Evolutionary conservation across 2,329 filamentous ascomycete genomes (phyloP).

Genomic region (Aspergillus chevalieri): DNA sequence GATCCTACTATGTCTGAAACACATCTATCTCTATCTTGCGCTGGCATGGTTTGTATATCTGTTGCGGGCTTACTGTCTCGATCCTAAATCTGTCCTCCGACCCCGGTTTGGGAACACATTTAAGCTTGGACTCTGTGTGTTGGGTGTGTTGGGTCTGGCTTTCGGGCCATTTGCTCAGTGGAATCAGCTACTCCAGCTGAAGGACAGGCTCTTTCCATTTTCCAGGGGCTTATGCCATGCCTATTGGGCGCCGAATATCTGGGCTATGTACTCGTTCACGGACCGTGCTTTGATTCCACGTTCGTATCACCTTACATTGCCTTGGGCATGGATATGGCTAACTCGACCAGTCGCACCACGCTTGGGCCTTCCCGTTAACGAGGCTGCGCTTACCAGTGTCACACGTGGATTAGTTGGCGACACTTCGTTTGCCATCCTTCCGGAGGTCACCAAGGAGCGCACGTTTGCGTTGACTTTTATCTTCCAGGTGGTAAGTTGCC

Average conservation of each 20-base stretch:
- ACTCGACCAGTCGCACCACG: slow-evolving; percentile 67
- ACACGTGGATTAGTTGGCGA: slow-evolving; percentile 91
- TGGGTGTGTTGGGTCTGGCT: slow-evolving; percentile 66
- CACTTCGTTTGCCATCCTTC: slow-evolving; percentile 86
- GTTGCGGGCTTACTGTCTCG: slow-evolving; percentile 81
- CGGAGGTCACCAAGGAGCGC: slow-evolving; percentile 70
- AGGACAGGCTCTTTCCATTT: slow-evolving; percentile 86
- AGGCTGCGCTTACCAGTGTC: slow-evolving; percentile 74
- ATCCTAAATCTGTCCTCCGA: slow-evolving; percentile 66
- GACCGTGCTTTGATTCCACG: slow-evolving; percentile 77
- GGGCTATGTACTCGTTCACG: slow-evolving; percentile 91
- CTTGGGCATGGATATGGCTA: slow-evolving; percentile 21
- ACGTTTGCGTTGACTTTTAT: slow-evolving; percentile 79
- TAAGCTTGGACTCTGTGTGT: slow-evolving; percentile 72
- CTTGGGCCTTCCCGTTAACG: slow-evolving; percentile 66
- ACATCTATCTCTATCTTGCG: slow-evolving; percentile 94
- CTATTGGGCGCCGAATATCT: slow-evolving; percentile 96
- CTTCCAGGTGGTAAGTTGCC: slow-evolving; percentile 61
- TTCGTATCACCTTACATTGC: slow-evolving; percentile 40
- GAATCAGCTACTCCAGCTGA: slow-evolving; percentile 76
- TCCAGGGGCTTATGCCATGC: slow-evolving; percentile 90
- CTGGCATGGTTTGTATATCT: slow-evolving; percentile 94
- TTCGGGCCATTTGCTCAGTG: slow-evolving; percentile 83
- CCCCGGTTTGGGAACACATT: slow-evolving; percentile 72
- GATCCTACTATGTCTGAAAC: slow-evolving; percentile 83